Evolutionary conservation across 148 eudicot genomes (phyloP), one percentile per base, ranked within the genome.

Genomic region (Chenopodium formosanum): DNA sequence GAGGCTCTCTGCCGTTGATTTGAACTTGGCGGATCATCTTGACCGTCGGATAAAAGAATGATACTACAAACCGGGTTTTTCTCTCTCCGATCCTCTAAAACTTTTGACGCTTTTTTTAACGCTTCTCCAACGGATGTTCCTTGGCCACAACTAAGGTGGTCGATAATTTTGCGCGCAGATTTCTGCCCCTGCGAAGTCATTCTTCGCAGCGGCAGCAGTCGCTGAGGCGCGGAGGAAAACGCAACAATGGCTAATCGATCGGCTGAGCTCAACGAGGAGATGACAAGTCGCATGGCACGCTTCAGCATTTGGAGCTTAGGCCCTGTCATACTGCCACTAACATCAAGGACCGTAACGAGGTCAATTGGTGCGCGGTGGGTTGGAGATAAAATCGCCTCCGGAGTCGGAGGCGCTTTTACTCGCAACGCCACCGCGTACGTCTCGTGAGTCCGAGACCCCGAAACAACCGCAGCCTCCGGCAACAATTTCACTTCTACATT

Each of bases 41-140:
- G 94, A 40, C 92, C 96, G 84, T 95, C 98, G 2, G 98, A 93
- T 76, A 95, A 73, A 1, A 95, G 79, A 80, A 95, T 88, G 27
- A 95, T 90, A 70, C 86, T 93, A 0, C 97, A 95, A 0, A 92
- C 92, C 0, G 97, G 94, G 76, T 95, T 95, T 74, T 92, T 93
- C 84, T 92, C 91, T 0, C 92, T 89, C 53, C 99, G 86, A 47
- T 95, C 97, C 25, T 95, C 97, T 0, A 95, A 85, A 0, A 95
- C 89, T 64, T 89, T 89, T 3, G 92, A 79, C 17, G 97, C 99
- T 78, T 84, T 84, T 13, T 72, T 87, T 50, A 95, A 56, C 9
- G 97, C 97, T 3, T 91, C 93, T 4, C 86, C 81, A 4, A 91
- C 90, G 32, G 86, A 83, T 0, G 84, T 84, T 5, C 97, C 97